Evolutionary conservation across 768 basidiomycete genomes (phyloP), one percentile per base, ranked within the genome.

Genomic region (Russula griseocarnosa): DNA sequence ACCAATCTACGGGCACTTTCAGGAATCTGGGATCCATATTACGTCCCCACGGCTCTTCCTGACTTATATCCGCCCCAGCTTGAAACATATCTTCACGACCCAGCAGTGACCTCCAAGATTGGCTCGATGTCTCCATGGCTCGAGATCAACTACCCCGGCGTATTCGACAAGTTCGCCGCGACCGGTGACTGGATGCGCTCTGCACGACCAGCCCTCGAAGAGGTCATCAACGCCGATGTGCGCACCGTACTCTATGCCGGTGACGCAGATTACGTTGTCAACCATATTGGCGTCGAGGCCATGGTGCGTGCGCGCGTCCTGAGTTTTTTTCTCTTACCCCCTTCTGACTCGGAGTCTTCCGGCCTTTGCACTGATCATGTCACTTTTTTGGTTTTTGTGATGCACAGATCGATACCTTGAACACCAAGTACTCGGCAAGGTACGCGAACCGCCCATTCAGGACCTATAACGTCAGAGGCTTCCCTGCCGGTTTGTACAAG

Each of bases 251-350:
- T 85, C n/a, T 85, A 77, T 66, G 81, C 80, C 61, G 84, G 84
- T 34, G 83, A 85, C 70, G 84, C 82, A 44, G 82, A 85, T 70
- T 84, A 78, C 69, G 82, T 84, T 62, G 68, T 80, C 60, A 86
- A 85, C 70, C 83, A 75, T 67, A 70, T 77, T 38, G 83, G 85
- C n/a, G 77, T 84, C 18, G 83, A 85, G 73, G 77, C 79, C 2
- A 82, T 85, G 83, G 38, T 38, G 14, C 38, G 82, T 83, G 68
- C 42, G 58, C 60, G 5, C 28, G 16, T 18, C 6, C 13, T n/a
- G 26, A 38, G 34, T 38, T 38, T 38, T 1, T 18, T 52, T 14
- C 52, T 46, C 22, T 30, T 47, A 38, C 11, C 5, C 4, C 50
- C 32, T 10, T 50, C n/a, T n/a, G n/a, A n/a, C n/a, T 38, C n/a